A percentile compares a stretch with the other conserved stretches of the same genome.
phyloP scores from a whole-genome alignment of 83 land plant genomes.

The Picea abies region DNA sequence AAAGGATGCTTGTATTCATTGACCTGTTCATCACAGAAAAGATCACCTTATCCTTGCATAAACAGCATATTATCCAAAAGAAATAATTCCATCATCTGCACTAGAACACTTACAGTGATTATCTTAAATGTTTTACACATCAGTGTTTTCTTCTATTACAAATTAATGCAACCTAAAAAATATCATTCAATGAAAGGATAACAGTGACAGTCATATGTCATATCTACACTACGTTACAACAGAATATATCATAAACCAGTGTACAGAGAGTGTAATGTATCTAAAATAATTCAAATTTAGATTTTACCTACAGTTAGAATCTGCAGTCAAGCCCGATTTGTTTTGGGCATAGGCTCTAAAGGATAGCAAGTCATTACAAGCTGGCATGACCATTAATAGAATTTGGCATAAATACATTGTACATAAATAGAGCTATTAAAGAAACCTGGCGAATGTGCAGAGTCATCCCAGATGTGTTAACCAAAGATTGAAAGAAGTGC shows the following conservation, averaged over 20 bases:
- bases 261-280: neutral
- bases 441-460: constrained; percentile 94
- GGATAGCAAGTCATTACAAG: neutral
- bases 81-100: no score
- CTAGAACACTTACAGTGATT: no score
- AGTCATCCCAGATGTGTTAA: constrained; percentile 98
- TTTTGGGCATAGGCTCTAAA: neutral
- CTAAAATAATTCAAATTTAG: neutral
- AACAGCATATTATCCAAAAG: no score
- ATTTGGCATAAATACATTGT: neutral
- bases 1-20: no score
- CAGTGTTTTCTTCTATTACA: no score
- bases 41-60: no score
- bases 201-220: neutral
- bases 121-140: no score
- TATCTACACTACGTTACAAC: neutral
- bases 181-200: neutral
- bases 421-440: neutral
- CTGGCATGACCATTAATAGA: no score
- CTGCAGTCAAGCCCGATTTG: neutral
- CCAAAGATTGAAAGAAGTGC: constrained; percentile 97
- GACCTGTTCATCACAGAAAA: no score
- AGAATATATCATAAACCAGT: neutral
- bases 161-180: no score
- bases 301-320: neutral